Evolutionary conservation across 2,329 filamentous ascomycete genomes (phyloP).

Genomic region (Zymoseptoria brevis): DNA sequence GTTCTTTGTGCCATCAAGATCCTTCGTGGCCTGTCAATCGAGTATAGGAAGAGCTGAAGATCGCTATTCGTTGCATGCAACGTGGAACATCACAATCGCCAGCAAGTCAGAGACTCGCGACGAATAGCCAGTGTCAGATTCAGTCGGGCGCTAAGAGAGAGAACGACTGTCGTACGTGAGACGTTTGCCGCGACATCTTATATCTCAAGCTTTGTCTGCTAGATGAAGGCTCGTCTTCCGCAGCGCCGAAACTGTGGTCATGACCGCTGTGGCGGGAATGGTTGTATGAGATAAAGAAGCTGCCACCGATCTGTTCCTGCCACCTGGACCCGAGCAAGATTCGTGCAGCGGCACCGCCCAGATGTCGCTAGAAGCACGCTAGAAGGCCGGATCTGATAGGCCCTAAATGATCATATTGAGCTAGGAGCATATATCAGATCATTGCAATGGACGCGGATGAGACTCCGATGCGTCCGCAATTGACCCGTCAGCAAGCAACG

Average conservation of each 20-base stretch:
- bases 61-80: background rate
- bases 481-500: background rate
- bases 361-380: background rate
- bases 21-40: too few species aligned
- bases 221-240: background rate
- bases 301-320: background rate
- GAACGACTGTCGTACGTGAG: background rate
- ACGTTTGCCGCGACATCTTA: background rate
- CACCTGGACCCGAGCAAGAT: background rate
- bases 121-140: background rate
- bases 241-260: background rate
- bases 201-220: background rate
- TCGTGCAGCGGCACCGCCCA: background rate
- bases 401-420: background rate
- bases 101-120: background rate
- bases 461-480: background rate
- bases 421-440: background rate
- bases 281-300: background rate
- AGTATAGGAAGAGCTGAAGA: background rate
- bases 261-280: background rate
- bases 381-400: background rate
- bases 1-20: background rate
- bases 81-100: background rate
- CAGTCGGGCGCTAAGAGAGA: background rate
- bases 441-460: background rate